Evolutionary conservation across 345 rosid species (phyloP).

Genomic region (Eucalyptus tenuipes): DNA sequence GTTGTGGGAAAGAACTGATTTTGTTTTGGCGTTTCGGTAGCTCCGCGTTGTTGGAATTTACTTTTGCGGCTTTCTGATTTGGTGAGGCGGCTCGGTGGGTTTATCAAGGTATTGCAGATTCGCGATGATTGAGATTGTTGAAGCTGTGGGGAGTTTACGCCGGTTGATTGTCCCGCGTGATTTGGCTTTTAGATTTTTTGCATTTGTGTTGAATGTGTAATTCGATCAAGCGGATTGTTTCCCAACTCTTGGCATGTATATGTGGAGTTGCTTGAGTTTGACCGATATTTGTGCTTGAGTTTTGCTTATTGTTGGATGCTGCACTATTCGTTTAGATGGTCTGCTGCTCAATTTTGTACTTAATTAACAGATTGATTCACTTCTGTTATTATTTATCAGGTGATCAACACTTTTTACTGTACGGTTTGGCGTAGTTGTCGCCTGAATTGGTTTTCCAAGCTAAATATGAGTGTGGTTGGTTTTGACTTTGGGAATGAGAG

Average conservation of each 20-base stretch:
- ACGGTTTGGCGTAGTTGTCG: background rate
- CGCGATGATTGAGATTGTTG: background rate
- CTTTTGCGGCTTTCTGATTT: background rate
- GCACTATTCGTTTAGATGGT: background rate
- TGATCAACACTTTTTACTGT: background rate
- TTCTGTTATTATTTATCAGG: background rate
- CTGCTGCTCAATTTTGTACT: background rate
- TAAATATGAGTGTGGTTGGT: slow-evolving; percentile 95
- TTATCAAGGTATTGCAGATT: background rate
- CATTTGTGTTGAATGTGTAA: background rate
- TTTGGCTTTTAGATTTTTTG: background rate
- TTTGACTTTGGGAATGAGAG: slow-evolving; percentile 97
- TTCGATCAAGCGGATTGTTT: background rate
- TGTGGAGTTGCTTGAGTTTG: background rate
- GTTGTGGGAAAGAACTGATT: background rate
- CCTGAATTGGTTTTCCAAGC: background rate
- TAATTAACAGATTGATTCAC: background rate
- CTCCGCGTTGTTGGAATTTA: background rate
- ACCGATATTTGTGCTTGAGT: background rate
- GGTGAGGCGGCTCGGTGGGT: background rate
- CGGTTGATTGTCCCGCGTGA: background rate
- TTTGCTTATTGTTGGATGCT: background rate
- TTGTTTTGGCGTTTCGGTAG: background rate
- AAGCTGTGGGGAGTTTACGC: background rate
- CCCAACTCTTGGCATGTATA: background rate